Base-by-base conservation (phyloP, 1,139 yeast genomes). In the Pichia sp. region DNA sequence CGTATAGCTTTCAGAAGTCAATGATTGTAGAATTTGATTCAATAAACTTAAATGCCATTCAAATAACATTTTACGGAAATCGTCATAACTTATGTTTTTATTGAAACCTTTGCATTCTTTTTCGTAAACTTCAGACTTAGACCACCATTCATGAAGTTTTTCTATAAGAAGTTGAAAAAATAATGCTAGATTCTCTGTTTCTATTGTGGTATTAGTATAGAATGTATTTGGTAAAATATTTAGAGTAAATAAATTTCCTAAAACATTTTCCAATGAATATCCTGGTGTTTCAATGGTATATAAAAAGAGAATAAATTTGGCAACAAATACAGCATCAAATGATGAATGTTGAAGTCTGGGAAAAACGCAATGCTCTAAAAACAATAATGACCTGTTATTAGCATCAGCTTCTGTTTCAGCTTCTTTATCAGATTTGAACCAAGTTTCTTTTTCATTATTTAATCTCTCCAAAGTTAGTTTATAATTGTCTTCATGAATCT, bases 261-360 rank as follows among this genome's bases (percentile, higher is more conserved):
- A 63, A 2, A 80, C 54, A 1, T 53, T 55, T 8, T 72, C 45
- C 9, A 80, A 55, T 2, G 76, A 69, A 56, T 71, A 80, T 35
- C 74, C 68, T 1, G 66, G 51, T 0, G 74, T 64, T 1, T 70
- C 67, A 20, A 71, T 51, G 0, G 66, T 60, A 48, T 81, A 78
- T 16, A 81, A 55, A 40, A 64, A 65, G 50, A 78, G 73, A 3
- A 87, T 55, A 58, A 89, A 87, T 46, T 73, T 69, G 1, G 87
- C 79, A 37, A 81, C 66, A 59, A 68, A 89, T 1, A 84, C 72
- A 0, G 97, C 96, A 66, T 90, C 98, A 51, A 82, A 76, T 0
- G 96, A 82, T 0, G 97, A 86, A 54, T 83, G 87, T 3, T 83
- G 62, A 3, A 82, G 74, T 55, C 97, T 71, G 16, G 96, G 97